phyloP scores from a whole-genome alignment of 2,329 filamentous ascomycete genomes.

The Davidsoniella australis region DNA sequence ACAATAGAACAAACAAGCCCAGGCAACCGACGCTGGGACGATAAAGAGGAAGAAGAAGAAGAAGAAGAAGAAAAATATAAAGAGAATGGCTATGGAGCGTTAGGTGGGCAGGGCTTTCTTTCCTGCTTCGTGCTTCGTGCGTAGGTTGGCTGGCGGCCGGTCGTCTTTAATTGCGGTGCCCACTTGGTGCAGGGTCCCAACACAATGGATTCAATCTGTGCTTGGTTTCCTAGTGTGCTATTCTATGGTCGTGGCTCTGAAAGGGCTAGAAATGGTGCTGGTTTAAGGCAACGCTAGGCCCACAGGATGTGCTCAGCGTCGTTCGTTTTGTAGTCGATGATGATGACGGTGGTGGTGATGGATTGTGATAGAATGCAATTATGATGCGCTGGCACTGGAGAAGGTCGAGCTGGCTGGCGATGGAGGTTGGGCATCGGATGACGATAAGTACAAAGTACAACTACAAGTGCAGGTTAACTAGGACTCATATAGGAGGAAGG shows the following conservation, averaged over 20 bases:
- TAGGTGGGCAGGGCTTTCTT: neutral
- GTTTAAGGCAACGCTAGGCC: too few relatives aligned
- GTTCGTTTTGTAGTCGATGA: too few relatives aligned
- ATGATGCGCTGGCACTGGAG: too few relatives aligned
- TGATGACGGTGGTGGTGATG: too few relatives aligned
- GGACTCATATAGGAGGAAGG: too few relatives aligned
- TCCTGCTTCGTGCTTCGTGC: neutral
- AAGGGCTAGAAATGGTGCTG: too few relatives aligned
- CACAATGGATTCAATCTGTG: neutral
- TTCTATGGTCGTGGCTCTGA: neutral
- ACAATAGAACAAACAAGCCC: neutral
- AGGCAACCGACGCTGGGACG: slow-evolving; percentile 4
- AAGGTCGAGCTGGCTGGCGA: too few relatives aligned
- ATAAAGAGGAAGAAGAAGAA: neutral
- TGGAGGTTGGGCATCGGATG: too few relatives aligned
- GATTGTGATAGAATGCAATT: too few relatives aligned
- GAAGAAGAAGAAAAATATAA: neutral
- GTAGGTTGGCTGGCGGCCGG: neutral
- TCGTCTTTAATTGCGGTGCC: neutral
- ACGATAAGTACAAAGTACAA: too few relatives aligned
- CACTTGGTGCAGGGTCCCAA: slow-evolving; percentile 2
- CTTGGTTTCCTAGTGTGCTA: neutral
- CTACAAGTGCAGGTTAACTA: too few relatives aligned
- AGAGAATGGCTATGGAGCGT: neutral
- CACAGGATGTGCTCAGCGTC: too few relatives aligned